Evolutionary conservation across 1,284 basidiomycete genomes (phyloP), one percentile per base, ranked within the genome.

Genomic region (Chalciporus sp.): DNA sequence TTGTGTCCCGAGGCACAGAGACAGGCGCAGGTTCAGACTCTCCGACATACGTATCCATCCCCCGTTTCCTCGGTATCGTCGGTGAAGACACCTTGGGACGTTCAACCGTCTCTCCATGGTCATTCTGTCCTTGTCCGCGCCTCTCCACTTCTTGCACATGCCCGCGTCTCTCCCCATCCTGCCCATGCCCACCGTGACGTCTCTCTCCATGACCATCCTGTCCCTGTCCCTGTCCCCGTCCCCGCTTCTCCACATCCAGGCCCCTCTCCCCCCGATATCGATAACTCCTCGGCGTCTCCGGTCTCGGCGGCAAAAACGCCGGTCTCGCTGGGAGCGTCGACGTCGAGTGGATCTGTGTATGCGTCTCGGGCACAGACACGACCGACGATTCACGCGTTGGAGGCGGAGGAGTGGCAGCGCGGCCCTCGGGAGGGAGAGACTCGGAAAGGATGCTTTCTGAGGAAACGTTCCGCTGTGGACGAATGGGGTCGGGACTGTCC

Each of bases 351-450:
- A 23, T 23, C 23, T 23, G 23, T 6, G 45, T 3, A 37, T n/a
- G 35, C 6, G 35, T 37, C 23, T 70, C 58, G 20, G 54, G 62
- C 16, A 57, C 10, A 5, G 67, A 65, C 1, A 45, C 2, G 58
- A 58, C 52, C 2, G 70, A 72, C 8, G 68, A 72, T 33, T 71
- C 69, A 39, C 67, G 63, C 7, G 68, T 72, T 39, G 49, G 51
- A 5, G 68, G 71, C 4, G 68, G 68, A 2, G 68, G 61, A 1
- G 68, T 65, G 3, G 59, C 35, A 37, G 35, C 70, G 11, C 37
- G 69, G 16, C 51, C 45, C 14, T 72, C 67, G 9, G 42, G 56
- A 5, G 44, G 56, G 3, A 51, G 28, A 6, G 47, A 57, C 29
- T 56, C 58, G 19, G 47, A 59, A 29, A 49, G 28, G 8, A 44